Conservation (phyloP, 225 moss, liverwort and hornwort genomes). For the Thuidium tamariscinum region DNA sequence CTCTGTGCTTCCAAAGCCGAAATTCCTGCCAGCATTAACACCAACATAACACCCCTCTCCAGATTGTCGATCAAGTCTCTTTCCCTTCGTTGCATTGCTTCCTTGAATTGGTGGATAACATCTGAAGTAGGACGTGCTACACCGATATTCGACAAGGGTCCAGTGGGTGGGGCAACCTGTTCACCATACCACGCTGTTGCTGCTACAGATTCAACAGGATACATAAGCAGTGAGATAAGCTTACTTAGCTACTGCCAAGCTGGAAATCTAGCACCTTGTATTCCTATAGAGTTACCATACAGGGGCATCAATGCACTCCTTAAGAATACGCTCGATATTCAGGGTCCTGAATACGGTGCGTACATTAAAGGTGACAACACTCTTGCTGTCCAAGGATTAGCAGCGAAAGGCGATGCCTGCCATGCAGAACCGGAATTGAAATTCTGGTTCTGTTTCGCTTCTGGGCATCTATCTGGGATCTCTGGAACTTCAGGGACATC, state of each 20-base stretch:
- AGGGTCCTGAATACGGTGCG: slow-evolving; percentile 13
- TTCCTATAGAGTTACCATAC: not conserved
- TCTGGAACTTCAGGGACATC: slow-evolving; percentile 11
- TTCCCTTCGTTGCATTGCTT: not conserved
- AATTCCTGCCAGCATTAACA: not conserved
- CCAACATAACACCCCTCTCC: not conserved
- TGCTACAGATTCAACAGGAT: not conserved
- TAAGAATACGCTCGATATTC: not conserved
- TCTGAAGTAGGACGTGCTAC: not conserved
- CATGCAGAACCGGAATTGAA: slow-evolving; percentile 11
- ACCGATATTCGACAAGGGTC: not conserved
- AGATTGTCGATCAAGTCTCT: not conserved
- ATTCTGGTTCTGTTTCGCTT: not conserved
- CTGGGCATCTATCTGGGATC: not conserved
- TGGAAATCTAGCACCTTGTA: not conserved
- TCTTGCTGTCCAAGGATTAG: slow-evolving; percentile 19
- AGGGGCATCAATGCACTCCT: not conserved
- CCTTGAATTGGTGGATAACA: not conserved
- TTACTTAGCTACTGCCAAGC: slow-evolving; percentile 6
- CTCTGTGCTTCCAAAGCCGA: slow-evolving; percentile 7
- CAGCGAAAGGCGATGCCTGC: slow-evolving; percentile 8
- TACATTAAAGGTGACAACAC: slow-evolving; percentile 24
- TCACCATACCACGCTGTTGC: slow-evolving; percentile 12
- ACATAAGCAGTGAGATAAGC: not conserved
- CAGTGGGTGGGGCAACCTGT: not conserved